Percentiles rank a stretch among this genome's conserved stretches.
Conservation (phyloP, 495 filamentous ascomycete genomes). For the Aspergillus nidulans region DNA sequence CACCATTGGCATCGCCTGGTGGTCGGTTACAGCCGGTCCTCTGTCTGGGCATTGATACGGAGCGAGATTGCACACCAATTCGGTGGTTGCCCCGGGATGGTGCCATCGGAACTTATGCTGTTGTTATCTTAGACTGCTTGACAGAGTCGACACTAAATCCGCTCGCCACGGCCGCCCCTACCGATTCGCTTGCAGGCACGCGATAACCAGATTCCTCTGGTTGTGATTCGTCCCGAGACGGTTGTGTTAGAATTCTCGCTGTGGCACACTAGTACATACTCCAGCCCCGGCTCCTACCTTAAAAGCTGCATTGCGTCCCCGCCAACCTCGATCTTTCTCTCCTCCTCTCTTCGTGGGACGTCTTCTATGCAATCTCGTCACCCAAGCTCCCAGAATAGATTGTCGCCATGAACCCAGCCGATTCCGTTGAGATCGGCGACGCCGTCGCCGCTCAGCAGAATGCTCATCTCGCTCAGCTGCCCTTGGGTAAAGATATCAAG, state of each 20-base stretch:
- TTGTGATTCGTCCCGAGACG: not conserved
- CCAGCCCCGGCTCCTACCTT: constrained; percentile 6
- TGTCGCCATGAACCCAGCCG: constrained; percentile 29
- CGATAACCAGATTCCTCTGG: not conserved
- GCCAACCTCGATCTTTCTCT: not conserved
- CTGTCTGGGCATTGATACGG: constrained; percentile 2
- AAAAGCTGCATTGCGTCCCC: constrained; percentile 6
- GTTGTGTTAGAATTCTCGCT: not conserved
- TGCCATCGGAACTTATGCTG: not conserved
- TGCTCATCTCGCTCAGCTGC: not conserved
- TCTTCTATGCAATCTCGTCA: not conserved
- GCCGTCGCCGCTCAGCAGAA: not conserved
- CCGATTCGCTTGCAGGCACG: not conserved
- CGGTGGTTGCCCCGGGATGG: not conserved
- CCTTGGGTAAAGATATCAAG: constrained; percentile 12
- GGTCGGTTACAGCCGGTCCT: constrained; percentile 5
- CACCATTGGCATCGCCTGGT: not conserved
- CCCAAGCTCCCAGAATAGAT: not conserved
- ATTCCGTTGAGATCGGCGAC: constrained; percentile 28
- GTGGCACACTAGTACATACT: too few species aligned
- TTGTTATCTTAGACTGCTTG: not conserved
- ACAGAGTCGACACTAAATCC: not conserved
- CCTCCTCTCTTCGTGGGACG: constrained; percentile 4
- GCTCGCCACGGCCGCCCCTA: not conserved
- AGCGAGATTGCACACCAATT: not conserved